Evolutionary conservation across 148 eudicot genomes (phyloP).

Genomic region (Agrostemma githago): DNA sequence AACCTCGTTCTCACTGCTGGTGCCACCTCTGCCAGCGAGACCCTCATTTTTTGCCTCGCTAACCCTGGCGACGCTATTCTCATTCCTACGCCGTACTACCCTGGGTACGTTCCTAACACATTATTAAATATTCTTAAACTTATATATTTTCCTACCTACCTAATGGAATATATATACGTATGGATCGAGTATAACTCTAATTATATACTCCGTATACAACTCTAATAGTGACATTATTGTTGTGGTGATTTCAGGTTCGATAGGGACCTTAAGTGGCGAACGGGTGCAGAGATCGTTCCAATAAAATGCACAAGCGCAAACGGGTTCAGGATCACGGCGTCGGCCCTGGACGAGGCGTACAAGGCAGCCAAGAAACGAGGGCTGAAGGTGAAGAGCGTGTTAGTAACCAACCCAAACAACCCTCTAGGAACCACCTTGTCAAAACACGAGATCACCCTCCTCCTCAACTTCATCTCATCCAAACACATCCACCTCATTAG

Average conservation of each 20-base stretch:
- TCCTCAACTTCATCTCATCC: slow-evolving; percentile 39
- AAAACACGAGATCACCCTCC: slow-evolving; percentile 42
- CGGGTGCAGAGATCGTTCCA: slow-evolving; percentile 65
- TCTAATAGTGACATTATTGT: too few species aligned
- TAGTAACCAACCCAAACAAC: slow-evolving; percentile 70
- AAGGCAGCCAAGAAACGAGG: slow-evolving; percentile 43
- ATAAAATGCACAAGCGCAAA: slow-evolving; percentile 57
- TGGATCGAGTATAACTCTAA: background rate
- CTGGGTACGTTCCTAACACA: slow-evolving; percentile 38
- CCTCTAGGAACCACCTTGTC: slow-evolving; percentile 55
- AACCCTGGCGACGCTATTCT: slow-evolving; percentile 73
- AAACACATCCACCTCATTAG: slow-evolving; percentile 54
- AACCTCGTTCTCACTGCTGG: slow-evolving; percentile 77
- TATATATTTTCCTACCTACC: too few species aligned
- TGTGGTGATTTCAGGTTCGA: slow-evolving; percentile 47
- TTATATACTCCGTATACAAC: too few species aligned
- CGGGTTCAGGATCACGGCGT: slow-evolving; percentile 44
- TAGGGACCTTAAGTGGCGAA: slow-evolving; percentile 76
- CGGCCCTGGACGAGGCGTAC: slow-evolving; percentile 63
- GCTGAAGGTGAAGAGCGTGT: slow-evolving; percentile 58
- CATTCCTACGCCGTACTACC: slow-evolving; percentile 76
- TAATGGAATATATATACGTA: background rate
- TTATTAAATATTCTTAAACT: too few species aligned
- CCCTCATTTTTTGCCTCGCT: slow-evolving; percentile 64
- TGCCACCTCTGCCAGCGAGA: slow-evolving; percentile 81